Evolutionary conservation across 75 land plant species (phyloP), one percentile per base, ranked within the genome.

Genomic region (Sequoia sempervirens): DNA sequence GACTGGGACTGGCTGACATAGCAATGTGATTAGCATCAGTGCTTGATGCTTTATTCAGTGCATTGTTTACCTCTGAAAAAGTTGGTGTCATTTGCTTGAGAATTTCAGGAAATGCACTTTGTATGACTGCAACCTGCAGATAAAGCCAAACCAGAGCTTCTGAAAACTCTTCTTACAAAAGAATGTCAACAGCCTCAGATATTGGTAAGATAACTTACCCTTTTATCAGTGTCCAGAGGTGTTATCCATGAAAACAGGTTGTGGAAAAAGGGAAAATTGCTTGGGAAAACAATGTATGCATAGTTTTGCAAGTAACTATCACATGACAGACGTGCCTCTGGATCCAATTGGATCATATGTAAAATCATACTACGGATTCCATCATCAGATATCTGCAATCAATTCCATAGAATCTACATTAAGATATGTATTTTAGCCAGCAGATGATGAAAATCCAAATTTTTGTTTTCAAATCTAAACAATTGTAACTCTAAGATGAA

Each of bases 301-400:
- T 93, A 96, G 75, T 6, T 90, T 85, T 93, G 94, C 84, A 98
- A 81, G 84, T 98, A 98, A 84, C 91, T 90, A 47, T 93, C 99
- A 86, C 96, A 91, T 79, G 99, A 92, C 4, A 93, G 87, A 23
- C 99, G 88, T 74, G 87, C 83, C 69, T 92, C 94, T 64, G 99
- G 99, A 80, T 91, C 91, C 83, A 98, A 74, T 84, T 98, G 97
- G 80, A 98, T 96, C 99, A 98, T 98, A 83, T 98, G 99, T 82
- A 92, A 89, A 82, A 98, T 95, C 97, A 98, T 96, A 61, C 88
- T 90, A 72, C 93, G 94, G 32, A 98, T 90, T 78, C 93, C 99
- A 81, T 84, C 78, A 93, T 98, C 99, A 70, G 90, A 92, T 80
- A 98, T 95, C 99, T 98, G 88, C 86, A 87, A 2, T 73, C 43